phyloP scores from a whole-genome alignment of 140 eudicot species.

The Stevia rebaudiana region DNA sequence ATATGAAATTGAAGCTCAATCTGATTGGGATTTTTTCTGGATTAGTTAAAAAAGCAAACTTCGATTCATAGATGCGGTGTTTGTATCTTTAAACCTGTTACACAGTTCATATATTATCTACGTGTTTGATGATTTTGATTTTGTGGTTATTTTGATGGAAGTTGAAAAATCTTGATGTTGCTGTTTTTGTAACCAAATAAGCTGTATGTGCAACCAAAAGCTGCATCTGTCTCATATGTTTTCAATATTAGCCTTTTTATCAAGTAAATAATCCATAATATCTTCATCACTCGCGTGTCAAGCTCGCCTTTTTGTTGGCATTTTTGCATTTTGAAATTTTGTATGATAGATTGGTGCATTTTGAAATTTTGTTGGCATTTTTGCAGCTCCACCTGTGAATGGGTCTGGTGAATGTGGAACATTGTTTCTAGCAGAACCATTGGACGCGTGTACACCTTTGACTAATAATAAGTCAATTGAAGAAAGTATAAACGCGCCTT shows the following conservation, averaged over 20 bases:
- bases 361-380: neutral
- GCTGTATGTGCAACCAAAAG: too few relatives aligned
- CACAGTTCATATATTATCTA: neutral
- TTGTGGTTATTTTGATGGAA: neutral
- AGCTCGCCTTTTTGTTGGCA: too few relatives aligned
- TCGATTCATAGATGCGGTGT: neutral
- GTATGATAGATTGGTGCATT: neutral
- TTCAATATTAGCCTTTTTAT: too few relatives aligned
- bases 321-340: neutral
- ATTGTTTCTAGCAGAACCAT: slow-evolving; percentile 67
- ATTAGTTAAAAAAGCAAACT: neutral
- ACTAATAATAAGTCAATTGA: slow-evolving; percentile 37
- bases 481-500: slow-evolving; percentile 32
- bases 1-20: neutral
- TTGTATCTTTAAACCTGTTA: neutral
- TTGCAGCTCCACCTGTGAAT: slow-evolving; percentile 71
- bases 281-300: too few relatives aligned
- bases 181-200: too few relatives aligned
- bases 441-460: slow-evolving; percentile 71
- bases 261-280: too few relatives aligned
- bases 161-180: slow-evolving; percentile 7
- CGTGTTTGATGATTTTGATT: neutral
- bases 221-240: too few relatives aligned
- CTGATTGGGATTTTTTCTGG: neutral
- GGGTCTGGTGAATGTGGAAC: slow-evolving; percentile 59